phyloP scores from a whole-genome alignment of 768 basidiomycete species.

The Leccinum disarticulatum region DNA sequence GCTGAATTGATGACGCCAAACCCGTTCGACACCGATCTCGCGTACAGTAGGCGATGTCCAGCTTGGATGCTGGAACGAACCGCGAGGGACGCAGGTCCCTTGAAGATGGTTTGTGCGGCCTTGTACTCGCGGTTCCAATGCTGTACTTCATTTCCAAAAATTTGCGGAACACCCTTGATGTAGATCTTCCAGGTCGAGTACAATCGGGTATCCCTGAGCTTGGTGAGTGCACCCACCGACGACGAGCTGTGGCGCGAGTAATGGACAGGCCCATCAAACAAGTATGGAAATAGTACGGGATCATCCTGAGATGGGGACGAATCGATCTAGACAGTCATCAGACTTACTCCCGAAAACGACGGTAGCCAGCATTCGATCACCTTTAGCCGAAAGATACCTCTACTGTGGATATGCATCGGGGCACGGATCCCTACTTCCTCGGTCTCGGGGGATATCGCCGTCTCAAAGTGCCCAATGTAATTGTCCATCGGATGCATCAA shows the following conservation, averaged over 20 bases:
- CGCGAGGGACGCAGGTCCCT: constrained; percentile 57
- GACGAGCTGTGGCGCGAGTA: constrained; percentile 73
- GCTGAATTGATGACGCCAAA: constrained; percentile 57
- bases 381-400: constrained; percentile 72
- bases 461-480: constrained; percentile 62
- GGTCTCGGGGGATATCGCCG: constrained; percentile 50
- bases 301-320: constrained; percentile 45
- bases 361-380: constrained; percentile 30
- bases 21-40: constrained; percentile 57
- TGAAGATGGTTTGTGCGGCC: constrained; percentile 71
- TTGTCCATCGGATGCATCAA: constrained; percentile 47
- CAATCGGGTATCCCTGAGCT: constrained; percentile 57
- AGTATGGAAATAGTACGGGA: constrained; percentile 49
- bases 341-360: neutral
- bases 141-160: constrained; percentile 62
- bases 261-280: constrained; percentile 72
- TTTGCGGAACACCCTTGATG: constrained; percentile 55
- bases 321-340: constrained; percentile 47
- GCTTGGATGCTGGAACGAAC: constrained; percentile 70
- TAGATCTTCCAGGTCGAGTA: constrained; percentile 82
- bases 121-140: constrained; percentile 67
- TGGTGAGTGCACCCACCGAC: constrained; percentile 62
- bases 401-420: constrained; percentile 43
- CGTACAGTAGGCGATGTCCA: constrained; percentile 73
- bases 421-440: constrained; percentile 67